A percentile compares a stretch with the other conserved stretches of the same genome.
These are phyloP conservation scores for Penicillium macrosclerotiorum DNA, from an alignment of 495 filamentous ascomycete genomes.

Conservation along the genomic window DNA sequence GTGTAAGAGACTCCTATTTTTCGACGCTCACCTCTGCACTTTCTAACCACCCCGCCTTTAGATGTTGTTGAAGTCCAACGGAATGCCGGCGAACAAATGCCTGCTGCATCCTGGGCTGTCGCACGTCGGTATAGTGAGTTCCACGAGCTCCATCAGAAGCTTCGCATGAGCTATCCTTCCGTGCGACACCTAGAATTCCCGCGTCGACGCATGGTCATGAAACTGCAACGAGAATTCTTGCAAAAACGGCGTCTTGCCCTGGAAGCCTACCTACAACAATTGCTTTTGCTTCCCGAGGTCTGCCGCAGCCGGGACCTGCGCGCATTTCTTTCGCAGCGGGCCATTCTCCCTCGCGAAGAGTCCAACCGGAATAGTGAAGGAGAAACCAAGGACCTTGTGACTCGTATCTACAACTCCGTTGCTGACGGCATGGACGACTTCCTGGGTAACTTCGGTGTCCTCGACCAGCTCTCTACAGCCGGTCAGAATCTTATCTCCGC, in stretches of 20 bases:
- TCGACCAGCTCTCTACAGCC: conserved; percentile 90
- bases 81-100: conserved; percentile 86
- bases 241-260: conserved; percentile 81
- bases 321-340: conserved; percentile 88
- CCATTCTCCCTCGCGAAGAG: conserved; percentile 60
- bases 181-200: conserved; percentile 92
- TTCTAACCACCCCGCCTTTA: no score
- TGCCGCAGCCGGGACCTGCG: conserved; percentile 90
- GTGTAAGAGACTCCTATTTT: conserved; percentile 55
- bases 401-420: conserved; percentile 91
- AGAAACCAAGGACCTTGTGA: conserved; percentile 85
- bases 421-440: conserved; percentile 98
- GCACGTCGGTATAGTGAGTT: conserved; percentile 92
- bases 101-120: conserved; percentile 77
- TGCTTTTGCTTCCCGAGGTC: conserved; percentile 85
- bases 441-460: conserved; percentile 87
- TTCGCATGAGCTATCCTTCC: conserved; percentile 78
- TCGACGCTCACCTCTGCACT: no score
- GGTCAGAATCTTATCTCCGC: conserved; percentile 91
- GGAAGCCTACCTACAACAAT: conserved; percentile 79
- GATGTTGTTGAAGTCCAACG: conserved; percentile 88
- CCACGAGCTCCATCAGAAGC: conserved; percentile 86
- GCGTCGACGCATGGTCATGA: conserved; percentile 87
- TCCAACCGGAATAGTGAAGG: conserved; percentile 54
- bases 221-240: conserved; percentile 91